A percentile compares a stretch with the other conserved stretches of the same genome.
These are phyloP conservation scores for Moniliella sp. DNA, from an alignment of 1,284 basidiomycete genomes.

Conservation along the genomic window DNA sequence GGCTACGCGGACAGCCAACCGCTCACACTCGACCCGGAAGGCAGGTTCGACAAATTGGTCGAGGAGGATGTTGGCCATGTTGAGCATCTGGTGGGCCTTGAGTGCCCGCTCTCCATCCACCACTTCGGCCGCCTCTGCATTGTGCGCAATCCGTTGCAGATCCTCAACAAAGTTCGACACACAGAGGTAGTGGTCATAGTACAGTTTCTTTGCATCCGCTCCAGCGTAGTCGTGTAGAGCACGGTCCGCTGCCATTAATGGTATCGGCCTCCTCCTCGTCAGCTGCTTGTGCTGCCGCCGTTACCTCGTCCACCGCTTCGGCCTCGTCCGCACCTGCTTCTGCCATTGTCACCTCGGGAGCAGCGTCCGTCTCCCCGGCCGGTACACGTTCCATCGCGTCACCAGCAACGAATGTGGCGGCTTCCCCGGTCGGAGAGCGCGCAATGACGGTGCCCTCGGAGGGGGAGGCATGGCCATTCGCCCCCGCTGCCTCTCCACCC, in stretches of 20 bases:
- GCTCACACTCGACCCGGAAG: slow-evolving; percentile 62
- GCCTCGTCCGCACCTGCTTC: slow-evolving; percentile 2
- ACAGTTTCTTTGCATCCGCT: slow-evolving; percentile 69
- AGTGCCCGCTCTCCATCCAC: slow-evolving; percentile 52
- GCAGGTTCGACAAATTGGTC: slow-evolving; percentile 61
- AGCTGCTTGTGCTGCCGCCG: no score
- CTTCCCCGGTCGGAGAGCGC: slow-evolving; percentile 20
- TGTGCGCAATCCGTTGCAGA: slow-evolving; percentile 66
- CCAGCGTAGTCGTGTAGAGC: slow-evolving; percentile 41
- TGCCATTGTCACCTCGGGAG: slow-evolving; percentile 2
- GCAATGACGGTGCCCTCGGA: no score
- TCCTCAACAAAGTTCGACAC: slow-evolving; percentile 70
- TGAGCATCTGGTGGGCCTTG: slow-evolving; percentile 73
- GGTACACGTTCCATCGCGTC: slow-evolving; percentile 43
- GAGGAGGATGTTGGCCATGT: slow-evolving; percentile 62
- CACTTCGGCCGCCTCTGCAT: slow-evolving; percentile 44
- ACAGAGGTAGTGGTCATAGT: slow-evolving; percentile 66
- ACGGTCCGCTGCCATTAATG: no score
- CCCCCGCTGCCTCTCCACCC: no score
- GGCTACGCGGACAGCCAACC: slow-evolving; percentile 60
- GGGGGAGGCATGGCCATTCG: not conserved
- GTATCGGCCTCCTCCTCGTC: no score
- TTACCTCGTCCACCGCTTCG: no score
- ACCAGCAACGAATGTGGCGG: no score
- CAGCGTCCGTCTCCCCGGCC: slow-evolving; percentile 44